Evolutionary conservation across 2,329 filamentous ascomycete genomes (phyloP).

Genomic region (Hansfordia pulvinata): DNA sequence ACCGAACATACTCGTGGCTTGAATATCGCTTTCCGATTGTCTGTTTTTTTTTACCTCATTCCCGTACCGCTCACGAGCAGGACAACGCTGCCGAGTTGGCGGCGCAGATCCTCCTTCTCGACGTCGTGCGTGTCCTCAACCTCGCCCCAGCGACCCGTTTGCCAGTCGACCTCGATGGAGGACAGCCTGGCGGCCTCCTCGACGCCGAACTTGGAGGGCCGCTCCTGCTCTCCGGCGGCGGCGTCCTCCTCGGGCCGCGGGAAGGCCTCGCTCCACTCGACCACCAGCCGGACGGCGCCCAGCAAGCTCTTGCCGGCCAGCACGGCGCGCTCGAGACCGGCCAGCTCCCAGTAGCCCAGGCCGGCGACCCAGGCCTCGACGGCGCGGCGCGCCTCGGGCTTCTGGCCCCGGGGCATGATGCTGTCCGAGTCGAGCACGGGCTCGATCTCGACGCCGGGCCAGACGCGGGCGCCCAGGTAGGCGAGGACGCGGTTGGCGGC

Average conservation of each 20-base stretch:
- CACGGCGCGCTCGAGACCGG: conserved; percentile 71
- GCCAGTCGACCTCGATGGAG: conserved; percentile 79
- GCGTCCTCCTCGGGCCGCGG: conserved; percentile 29
- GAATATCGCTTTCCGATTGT: too few relatives aligned
- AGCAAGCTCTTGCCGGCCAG: conserved; percentile 81
- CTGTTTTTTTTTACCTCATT: conserved; percentile 4
- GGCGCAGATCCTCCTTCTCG: conserved; percentile 73
- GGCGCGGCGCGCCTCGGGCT: conserved; percentile 59
- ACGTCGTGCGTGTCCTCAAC: conserved; percentile 98
- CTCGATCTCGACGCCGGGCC: conserved; percentile 67
- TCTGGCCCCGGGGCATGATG: conserved; percentile 65
- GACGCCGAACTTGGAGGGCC: conserved; percentile 49
- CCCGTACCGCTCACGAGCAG: conserved; percentile 58
- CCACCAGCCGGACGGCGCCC: conserved; percentile 60
- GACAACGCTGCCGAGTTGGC: conserved; percentile 80
- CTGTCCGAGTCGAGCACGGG: conserved; percentile 70
- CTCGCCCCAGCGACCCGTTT: conserved; percentile 85
- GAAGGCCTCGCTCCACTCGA: conserved; percentile 76
- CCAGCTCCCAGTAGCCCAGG: conserved; percentile 67
- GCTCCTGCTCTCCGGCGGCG: conserved; percentile 12
- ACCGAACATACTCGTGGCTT: too few relatives aligned
- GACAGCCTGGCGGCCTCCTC: conserved; percentile 69
- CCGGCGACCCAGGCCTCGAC: conserved; percentile 65
- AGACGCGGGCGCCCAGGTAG: conserved; percentile 59
- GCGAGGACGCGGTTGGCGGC: conserved; percentile 57